Percentiles rank a stretch among this genome's conserved stretches.
phyloP scores from a whole-genome alignment of 192 early-diverging fungal genomes.

The Oehlia diaphana region DNA sequence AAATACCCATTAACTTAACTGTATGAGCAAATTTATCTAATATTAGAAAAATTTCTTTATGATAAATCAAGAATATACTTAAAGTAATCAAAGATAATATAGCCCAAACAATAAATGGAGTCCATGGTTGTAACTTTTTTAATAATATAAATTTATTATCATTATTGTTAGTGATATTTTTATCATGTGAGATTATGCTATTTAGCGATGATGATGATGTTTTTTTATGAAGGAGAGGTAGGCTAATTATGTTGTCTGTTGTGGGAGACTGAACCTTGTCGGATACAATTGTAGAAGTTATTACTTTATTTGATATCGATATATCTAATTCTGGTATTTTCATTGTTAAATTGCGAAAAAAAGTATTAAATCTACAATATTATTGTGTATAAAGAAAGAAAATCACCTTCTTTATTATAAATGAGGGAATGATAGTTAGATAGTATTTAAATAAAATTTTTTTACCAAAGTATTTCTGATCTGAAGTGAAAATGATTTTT shows the following conservation, averaged over 20 bases:
- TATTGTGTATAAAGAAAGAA: too few species aligned
- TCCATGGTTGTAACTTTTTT: background rate
- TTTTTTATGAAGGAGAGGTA: background rate
- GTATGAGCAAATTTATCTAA: conserved; percentile 4
- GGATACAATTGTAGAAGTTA: background rate
- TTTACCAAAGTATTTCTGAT: too few species aligned
- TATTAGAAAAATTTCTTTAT: background rate
- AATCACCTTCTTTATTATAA: too few species aligned
- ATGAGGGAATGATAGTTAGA: too few species aligned
- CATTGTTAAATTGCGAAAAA: background rate
- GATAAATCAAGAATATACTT: background rate
- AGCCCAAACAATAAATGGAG: conserved; percentile 1
- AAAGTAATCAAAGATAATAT: conserved; percentile 1
- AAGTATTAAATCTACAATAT: too few species aligned
- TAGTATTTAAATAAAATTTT: too few species aligned
- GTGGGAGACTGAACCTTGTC: background rate
- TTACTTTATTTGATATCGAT: background rate
- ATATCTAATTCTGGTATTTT: background rate
- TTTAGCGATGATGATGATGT: background rate
- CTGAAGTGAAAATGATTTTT: too few species aligned
- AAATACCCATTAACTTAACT: background rate
- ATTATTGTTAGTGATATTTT: background rate
- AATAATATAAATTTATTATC: background rate
- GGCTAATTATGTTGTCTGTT: background rate
- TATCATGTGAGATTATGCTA: background rate